Conservation (phyloP, 2,329 filamentous ascomycete genomes). For the Orbilia oligospora region DNA sequence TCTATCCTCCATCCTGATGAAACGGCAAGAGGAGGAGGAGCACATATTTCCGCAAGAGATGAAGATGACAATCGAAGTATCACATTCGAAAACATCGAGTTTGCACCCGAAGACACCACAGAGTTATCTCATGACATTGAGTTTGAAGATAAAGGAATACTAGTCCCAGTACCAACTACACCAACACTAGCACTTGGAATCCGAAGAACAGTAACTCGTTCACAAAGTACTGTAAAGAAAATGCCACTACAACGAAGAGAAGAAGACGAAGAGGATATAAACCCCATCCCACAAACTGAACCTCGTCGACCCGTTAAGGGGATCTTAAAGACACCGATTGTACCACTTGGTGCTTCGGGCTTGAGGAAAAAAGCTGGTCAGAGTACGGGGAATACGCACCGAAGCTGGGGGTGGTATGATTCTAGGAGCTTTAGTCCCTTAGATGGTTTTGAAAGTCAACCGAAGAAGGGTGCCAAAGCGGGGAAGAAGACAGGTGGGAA, state of each 20-base stretch:
- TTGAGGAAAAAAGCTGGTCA: neutral
- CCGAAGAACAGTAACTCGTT: conserved; percentile 2
- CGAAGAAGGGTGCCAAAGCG: neutral
- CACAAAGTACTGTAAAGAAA: neutral
- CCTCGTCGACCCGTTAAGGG: conserved; percentile 3
- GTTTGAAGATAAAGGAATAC: neutral
- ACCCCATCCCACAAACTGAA: conserved; percentile 23
- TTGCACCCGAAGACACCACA: neutral
- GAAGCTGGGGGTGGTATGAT: conserved; percentile 45
- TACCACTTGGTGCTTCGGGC: neutral
- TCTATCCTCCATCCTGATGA: conserved; percentile 12
- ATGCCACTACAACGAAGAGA: too few relatives aligned
- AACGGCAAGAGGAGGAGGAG: neutral
- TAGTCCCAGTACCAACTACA: conserved; percentile 5
- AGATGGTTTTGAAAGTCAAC: conserved; percentile 22
- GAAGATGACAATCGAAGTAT: neutral
- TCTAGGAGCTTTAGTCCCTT: conserved; percentile 49
- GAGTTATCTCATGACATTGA: neutral
- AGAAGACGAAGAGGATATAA: neutral
- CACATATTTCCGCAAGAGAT: neutral
- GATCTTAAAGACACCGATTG: conserved; percentile 10
- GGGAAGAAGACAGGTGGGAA: neutral
- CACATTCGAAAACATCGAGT: neutral
- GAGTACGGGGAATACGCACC: conserved; percentile 22
- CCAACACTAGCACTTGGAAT: conserved; percentile 19